Conservation (phyloP, 2,329 filamentous ascomycete genomes). For the Pseudogymnoascus sp. region DNA sequence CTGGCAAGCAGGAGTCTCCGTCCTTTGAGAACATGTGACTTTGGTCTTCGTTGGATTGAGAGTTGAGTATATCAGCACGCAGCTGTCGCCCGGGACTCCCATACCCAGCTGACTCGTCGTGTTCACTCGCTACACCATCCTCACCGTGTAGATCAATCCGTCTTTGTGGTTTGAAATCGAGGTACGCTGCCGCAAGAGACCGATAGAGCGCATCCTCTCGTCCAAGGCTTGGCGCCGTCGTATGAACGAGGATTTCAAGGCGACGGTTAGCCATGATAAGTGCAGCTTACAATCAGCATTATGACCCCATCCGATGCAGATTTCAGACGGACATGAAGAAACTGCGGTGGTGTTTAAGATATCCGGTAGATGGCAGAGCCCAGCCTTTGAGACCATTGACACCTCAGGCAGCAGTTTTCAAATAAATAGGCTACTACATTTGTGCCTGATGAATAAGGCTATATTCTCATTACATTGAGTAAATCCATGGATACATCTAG, state of each 20-base stretch:
- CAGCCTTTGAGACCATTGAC: no score
- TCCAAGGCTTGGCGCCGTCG: conserved; percentile 25
- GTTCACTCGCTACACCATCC: background rate
- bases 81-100: conserved; percentile 34
- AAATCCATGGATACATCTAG: no score
- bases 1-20: background rate
- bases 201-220: conserved; percentile 28
- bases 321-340: background rate
- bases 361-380: background rate
- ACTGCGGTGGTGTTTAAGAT: background rate
- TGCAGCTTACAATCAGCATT: background rate
- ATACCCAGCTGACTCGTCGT: conserved; percentile 38
- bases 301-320: background rate
- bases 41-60: conserved; percentile 19
- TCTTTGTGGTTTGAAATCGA: conserved; percentile 23
- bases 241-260: conserved; percentile 29
- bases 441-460: no score
- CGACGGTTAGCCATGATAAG: background rate
- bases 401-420: no score
- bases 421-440: no score
- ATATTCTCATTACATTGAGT: no score
- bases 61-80: conserved; percentile 15
- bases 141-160: conserved; percentile 13
- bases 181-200: conserved; percentile 26
- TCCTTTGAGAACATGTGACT: conserved; percentile 9